Conservation (phyloP, 2,329 filamentous ascomycete species). For the Trichoderma sp. region DNA sequence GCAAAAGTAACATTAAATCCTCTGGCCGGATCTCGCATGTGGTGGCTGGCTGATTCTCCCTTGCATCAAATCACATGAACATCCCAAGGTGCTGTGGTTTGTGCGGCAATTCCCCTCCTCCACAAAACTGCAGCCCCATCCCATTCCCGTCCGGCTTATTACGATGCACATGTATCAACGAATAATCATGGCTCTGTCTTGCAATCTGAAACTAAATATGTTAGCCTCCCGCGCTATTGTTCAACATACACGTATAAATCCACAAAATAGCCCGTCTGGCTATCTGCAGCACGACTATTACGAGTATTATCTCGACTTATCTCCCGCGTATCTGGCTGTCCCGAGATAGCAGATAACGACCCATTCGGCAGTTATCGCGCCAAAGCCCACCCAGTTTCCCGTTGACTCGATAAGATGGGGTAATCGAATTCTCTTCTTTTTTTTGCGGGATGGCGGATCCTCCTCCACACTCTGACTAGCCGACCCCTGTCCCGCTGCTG, state of each 20-base stretch:
- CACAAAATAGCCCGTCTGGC: not conserved
- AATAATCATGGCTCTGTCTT: not conserved
- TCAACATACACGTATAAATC: not conserved
- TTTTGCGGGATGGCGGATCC: slow-evolving; percentile 11
- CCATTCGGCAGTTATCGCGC: slow-evolving; percentile 3
- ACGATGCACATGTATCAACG: too few relatives aligned
- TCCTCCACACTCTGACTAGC: not conserved
- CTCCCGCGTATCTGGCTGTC: slow-evolving; percentile 2
- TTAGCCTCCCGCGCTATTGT: not conserved
- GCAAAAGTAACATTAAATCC: not conserved
- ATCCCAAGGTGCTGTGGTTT: not conserved
- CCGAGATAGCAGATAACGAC: slow-evolving; percentile 14
- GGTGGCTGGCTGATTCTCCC: not conserved
- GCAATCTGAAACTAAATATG: not conserved
- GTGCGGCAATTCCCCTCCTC: not conserved
- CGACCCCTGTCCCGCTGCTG: slow-evolving; percentile 4
- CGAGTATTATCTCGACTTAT: not conserved
- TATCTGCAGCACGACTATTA: not conserved
- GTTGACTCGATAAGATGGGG: slow-evolving; percentile 47
- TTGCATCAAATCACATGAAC: not conserved
- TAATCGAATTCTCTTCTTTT: slow-evolving; percentile 29
- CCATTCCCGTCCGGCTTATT: not conserved
- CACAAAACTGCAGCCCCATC: not conserved
- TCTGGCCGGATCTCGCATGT: not conserved
- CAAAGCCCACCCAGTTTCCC: not conserved